A percentile compares a stretch with the other conserved stretches of the same genome.
phyloP scores from a whole-genome alignment of 2,329 filamentous ascomycete genomes.

The Diaporthe ilicicola region DNA sequence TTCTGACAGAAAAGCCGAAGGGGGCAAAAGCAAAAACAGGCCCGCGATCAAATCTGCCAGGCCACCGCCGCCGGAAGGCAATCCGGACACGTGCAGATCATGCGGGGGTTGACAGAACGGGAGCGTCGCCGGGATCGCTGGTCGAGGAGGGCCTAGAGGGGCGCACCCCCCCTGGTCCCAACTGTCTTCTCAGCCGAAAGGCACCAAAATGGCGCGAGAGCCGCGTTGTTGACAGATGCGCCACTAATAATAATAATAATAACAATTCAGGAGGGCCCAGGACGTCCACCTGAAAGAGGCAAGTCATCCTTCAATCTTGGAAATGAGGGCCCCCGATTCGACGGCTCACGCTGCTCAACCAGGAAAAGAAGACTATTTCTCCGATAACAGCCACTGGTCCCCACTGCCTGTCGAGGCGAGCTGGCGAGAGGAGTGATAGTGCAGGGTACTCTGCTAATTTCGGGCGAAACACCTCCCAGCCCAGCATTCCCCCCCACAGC shows the following conservation, averaged over 20 bases:
- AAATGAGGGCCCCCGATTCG: conserved; percentile 17
- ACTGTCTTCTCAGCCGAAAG: conserved; percentile 18
- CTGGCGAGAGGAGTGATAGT: background rate
- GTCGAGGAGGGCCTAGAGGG: background rate
- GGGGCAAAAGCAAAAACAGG: background rate
- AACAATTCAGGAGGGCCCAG: conserved; percentile 3
- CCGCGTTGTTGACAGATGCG: conserved; percentile 17
- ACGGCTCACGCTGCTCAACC: background rate
- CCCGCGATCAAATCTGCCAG: background rate
- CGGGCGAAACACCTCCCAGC: conserved; percentile 17
- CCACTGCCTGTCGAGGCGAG: background rate
- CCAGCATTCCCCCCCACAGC: conserved; percentile 17
- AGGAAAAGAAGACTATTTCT: conserved; percentile 4
- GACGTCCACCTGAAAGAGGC: conserved; percentile 23
- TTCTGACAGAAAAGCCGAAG: conserved; percentile 19
- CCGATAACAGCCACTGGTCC: background rate
- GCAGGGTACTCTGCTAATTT: background rate
- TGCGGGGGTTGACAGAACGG: conserved; percentile 25
- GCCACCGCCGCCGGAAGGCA: conserved; percentile 10
- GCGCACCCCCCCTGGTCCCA: background rate
- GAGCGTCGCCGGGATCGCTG: conserved; percentile 19
- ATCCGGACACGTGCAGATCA: conserved; percentile 28
- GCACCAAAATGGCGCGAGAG: conserved; percentile 26
- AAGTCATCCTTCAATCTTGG: conserved; percentile 24
- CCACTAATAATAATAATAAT: too few relatives aligned